Evolutionary conservation across 306 rosid species (phyloP), one percentile per base, ranked within the genome.

Genomic region (Hippophae tibetana): DNA sequence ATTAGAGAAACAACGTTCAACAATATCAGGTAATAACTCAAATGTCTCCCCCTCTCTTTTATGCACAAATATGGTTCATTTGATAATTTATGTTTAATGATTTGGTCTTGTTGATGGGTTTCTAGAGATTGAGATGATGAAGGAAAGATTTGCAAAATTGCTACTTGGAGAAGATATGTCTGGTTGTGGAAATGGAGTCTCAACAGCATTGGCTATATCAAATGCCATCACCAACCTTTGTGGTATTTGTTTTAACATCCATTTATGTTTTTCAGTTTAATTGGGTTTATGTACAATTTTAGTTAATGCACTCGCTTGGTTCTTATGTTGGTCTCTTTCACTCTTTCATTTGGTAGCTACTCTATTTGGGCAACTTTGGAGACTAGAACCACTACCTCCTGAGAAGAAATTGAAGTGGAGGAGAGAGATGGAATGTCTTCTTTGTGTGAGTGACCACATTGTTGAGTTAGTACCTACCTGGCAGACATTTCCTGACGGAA

Each of bases 151-250:
- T 70, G 72, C 98, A 53, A 92, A 87, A 69, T 73, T 92, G 82
- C 62, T 92, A 69, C 95, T 92, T 69, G 98, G 98, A 45, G 98
- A 92, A 76, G 96, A 92, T 71, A 85, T 92, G 98, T 92, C 98
- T 7, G 98, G 98, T 13, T 80, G 87, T 60, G 98, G 98, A 68
- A 87, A 92, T 70, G 98, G 98, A 60, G 98, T 85, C 43, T 71
- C 79, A 59, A 76, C 98, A 41, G 95, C 96, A 12, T 73, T 87
- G 83, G 89, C 96, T 45, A 78, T 92, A 43, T 92, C 96, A 52
- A 92, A 92, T 66, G 96, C 98, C 65, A 87, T 87, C 66, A 87
- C 98, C 18, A 87, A 92, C 72, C 87, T 87, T 9, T 85, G 86
- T 47, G 98, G 98, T 90, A 82, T 47, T 58, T 7, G 45, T 42